Base-by-base conservation (phyloP, 108 stramenopile genomes). In the Skeletonema potamos region DNA sequence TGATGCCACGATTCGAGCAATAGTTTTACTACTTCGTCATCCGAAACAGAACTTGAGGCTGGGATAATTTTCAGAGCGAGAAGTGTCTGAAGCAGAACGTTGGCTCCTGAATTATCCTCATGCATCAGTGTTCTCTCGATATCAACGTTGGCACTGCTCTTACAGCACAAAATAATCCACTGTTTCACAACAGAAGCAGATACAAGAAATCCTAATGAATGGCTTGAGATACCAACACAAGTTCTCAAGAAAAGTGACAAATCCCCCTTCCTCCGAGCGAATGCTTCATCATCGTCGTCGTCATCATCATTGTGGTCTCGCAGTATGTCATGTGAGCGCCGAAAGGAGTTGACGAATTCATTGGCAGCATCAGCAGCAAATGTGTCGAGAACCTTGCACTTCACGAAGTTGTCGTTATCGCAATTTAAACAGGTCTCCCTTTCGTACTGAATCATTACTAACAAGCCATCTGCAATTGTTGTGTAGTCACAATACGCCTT, bases 401-500 rank as follows among this genome's bases (percentile, higher is more conserved):
- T 27, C 9, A 91, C 66, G 26, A 72, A 39, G 15, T 87, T 79
- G 28, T 41, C 55, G 10, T 46, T 43, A 34, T 39, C 57, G 11
- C 27, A 30, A 29, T 20, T 33, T 10, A 4, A 18, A 37, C 33
- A 33, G 20, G 33, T 15, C 12, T 62, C 64, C 48, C 57, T 43
- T 28, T 63, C 27, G 22, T 51, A 51, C 0, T 6, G 9, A 51
- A 64, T 33, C 78, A 79, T 68, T 3, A 67, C 54, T 43, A 37
- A 36, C 18, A 87, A 44, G 8, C 85, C 87, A 43, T 67, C 43
- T 10, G 70, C 65, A 20, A 89, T 58, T 33, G 74, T 59, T 36
- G 66, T 70, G 55, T 87, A 69, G 66, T 85, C 83, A 30, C 87
- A 88, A 57, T 85, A 74, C 6, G 87, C 84, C 28, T 86, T 76